Base-by-base conservation (phyloP, 2,329 filamentous ascomycete genomes). In the Xylariaceae sp. region DNA sequence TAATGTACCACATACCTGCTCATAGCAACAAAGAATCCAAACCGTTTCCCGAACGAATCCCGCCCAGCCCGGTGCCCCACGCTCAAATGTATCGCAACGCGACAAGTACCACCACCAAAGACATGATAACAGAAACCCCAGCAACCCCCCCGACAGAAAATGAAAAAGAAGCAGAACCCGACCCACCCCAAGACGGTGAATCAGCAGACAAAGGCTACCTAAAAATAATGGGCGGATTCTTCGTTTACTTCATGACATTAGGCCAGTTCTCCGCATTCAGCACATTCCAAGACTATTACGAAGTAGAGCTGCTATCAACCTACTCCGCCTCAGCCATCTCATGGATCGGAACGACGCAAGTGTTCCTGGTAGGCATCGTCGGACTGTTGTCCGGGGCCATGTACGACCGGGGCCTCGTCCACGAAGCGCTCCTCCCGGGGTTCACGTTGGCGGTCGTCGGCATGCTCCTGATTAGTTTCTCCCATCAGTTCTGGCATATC, bases 201-300 rank as follows among this genome's bases (percentile, higher is more conserved):
- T 30, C 29, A 30, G 29, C 29, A n/a, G 29, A 30, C 10, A 6
- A 10, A 30, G 39, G 21, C 6, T 55, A 49, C 36, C 21, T 45
- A 59, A 52, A 66, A 19, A 61, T 67, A 18, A 26, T 60, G 5
- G 64, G 57, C 1, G 50, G 57, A 2, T 67, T 66, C 47, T 52
- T 64, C 6, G 47, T 63, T n/a, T 57, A 59, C 13, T 56, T 63
- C 26, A 62, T 61, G 22, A 64, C 63, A 0, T 49, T 64, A 2
- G 66, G 66, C 4, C 53, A 67, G 3, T 41, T 62, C 2, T 61
- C 64, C 29, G 59, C 62, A 10, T 69, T 62, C 16, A 64, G 66
- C n/a, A 60, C 58, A 3, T 75, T 78, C 48, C 70, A 73, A 50
- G 69, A 72, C 1, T 77, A 74, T 61, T 77, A 76, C 62, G 58